Evolutionary conservation across 768 basidiomycete genomes (phyloP).

Genomic region (Tricholoma furcatifolium): DNA sequence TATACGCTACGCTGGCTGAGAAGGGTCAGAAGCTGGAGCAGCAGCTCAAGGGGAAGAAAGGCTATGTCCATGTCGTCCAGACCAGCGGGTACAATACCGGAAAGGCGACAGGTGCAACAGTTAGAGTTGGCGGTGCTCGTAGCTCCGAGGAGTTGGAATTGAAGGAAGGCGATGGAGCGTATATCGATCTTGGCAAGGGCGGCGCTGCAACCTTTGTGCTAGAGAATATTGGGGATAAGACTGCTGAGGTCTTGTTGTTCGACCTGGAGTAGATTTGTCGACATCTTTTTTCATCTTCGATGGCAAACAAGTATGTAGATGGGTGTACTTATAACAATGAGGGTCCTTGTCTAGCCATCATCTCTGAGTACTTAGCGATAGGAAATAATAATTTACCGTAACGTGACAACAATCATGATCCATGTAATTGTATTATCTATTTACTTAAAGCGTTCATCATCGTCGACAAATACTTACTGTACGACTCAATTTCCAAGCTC

Average conservation of each 20-base stretch:
- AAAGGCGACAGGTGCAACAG: conserved; percentile 50
- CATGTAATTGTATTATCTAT: no score
- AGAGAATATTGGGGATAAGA: conserved; percentile 62
- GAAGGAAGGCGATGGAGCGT: conserved; percentile 87
- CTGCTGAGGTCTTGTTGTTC: conserved; percentile 78
- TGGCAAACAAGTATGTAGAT: no score
- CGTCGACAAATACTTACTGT: no score
- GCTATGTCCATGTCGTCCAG: conserved; percentile 86
- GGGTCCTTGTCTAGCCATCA: no score
- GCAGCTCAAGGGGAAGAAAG: conserved; percentile 53
- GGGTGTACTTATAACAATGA: no score
- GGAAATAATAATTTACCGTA: no score
- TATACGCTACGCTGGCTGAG: conserved; percentile 77
- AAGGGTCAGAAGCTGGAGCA: conserved; percentile 53
- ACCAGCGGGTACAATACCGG: conserved; percentile 75
- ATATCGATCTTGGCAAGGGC: conserved; percentile 51
- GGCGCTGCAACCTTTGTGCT: conserved; percentile 41
- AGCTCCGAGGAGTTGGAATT: conserved; percentile 45
- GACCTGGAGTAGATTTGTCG: conserved; percentile 53
- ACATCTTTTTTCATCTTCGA: background rate
- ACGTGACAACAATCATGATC: no score
- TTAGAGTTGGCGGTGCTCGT: conserved; percentile 47
- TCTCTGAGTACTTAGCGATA: no score
- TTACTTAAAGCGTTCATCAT: no score
- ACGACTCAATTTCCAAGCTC: no score